Base-by-base conservation (phyloP, 2,329 filamentous ascomycete species). In the Aplosporella prunicola region DNA sequence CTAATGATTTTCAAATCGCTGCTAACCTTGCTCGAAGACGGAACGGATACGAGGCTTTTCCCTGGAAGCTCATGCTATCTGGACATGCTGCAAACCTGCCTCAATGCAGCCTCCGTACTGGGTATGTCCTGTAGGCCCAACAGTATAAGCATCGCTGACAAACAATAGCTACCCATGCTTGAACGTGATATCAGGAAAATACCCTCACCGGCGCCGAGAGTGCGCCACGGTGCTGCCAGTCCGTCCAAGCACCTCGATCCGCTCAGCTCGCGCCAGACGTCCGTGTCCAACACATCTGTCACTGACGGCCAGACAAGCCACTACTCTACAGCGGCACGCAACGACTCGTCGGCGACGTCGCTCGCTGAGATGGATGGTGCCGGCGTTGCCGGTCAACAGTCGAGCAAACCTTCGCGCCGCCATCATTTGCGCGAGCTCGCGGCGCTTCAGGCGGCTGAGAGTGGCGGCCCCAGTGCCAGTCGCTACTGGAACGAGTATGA, bases 401-500 rank as follows among this genome's bases (percentile, higher is more conserved):
- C n/a, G n/a, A n/a, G n/a, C n/a, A n/a, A n/a, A n/a, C n/a, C n/a
- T n/a, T n/a, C n/a, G n/a, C n/a, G n/a, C n/a, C 50, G 53, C 22
- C 8, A 24, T n/a, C 8, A 24, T n/a, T 13, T 40, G 27, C 38
- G 38, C 9, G 26, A 34, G 11, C 30, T 35, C 11, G 25, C 38
- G n/a, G n/a, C n/a, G n/a, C n/a, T n/a, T n/a, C n/a, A n/a, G n/a
- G n/a, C n/a, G n/a, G n/a, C n/a, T n/a, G n/a, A n/a, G n/a, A n/a
- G n/a, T n/a, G n/a, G n/a, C n/a, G n/a, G n/a, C n/a, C n/a, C n/a
- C n/a, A n/a, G n/a, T n/a, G n/a, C n/a, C n/a, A n/a, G n/a, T n/a
- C n/a, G 56, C 34, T 91, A 89, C 53, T 93, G 85, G 84, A 89
- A 84, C 57, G 85, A 93, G 56, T 91, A 89, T 56, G 85, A 93